These are phyloP conservation scores for Curvularia hawaiiensis DNA, from an alignment of 2,329 filamentous ascomycete species.

Conservation along the genomic window DNA sequence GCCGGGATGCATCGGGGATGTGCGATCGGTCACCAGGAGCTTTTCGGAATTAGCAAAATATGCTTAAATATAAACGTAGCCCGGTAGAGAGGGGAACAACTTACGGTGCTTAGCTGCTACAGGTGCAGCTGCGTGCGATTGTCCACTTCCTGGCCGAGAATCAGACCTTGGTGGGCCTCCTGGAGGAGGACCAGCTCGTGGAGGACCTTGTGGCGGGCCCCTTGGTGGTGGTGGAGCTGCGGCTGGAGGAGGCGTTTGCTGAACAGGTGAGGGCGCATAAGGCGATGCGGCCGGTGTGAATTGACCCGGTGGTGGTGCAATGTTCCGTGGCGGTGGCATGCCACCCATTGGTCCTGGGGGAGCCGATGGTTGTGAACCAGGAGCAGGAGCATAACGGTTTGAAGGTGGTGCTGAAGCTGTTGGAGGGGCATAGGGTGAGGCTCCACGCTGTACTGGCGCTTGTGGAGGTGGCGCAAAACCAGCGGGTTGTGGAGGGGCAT, in stretches of 20 bases:
- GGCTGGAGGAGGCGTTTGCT: conserved; percentile 47
- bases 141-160: conserved; percentile 54
- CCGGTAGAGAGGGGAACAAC: conserved; percentile 35
- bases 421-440: conserved; percentile 86
- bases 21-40: conserved; percentile 84
- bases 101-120: conserved; percentile 72
- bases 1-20: conserved; percentile 77
- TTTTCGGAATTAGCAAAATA: conserved; percentile 34
- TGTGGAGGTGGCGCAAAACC: conserved; percentile 55
- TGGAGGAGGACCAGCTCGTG: conserved; percentile 51
- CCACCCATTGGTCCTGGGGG: conserved; percentile 38
- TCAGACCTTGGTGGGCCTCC: conserved; percentile 47
- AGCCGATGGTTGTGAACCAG: conserved; percentile 59
- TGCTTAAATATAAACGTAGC: not conserved
- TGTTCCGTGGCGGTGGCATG: conserved; percentile 49
- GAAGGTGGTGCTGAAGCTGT: conserved; percentile 67
- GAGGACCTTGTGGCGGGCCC: conserved; percentile 46
- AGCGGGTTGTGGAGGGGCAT: conserved; percentile 62
- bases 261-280: conserved; percentile 33
- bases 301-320: conserved; percentile 51
- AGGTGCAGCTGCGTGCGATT: conserved; percentile 56
- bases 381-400: conserved; percentile 68
- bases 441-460: conserved; percentile 70
- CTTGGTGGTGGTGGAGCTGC: conserved; percentile 53
- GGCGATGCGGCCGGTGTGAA: conserved; percentile 33